phyloP scores from a whole-genome alignment of 2,329 filamentous ascomycete genomes.

The Cordyceps militaris region DNA sequence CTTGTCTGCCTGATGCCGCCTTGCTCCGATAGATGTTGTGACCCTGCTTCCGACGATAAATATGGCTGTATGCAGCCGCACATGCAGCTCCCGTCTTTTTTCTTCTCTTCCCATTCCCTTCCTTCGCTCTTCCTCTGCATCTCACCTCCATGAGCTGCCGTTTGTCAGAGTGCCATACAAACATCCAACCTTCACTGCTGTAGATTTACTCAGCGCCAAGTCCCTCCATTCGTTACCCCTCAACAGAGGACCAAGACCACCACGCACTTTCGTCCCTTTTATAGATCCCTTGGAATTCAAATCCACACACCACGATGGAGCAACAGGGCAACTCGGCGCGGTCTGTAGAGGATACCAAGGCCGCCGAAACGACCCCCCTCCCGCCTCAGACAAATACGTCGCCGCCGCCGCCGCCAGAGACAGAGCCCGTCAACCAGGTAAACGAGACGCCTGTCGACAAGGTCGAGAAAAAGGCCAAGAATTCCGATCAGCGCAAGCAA shows the following conservation, averaged over 20 bases:
- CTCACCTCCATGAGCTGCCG: not conserved
- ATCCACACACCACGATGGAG: not conserved
- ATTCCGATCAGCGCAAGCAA: not conserved
- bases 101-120: not conserved
- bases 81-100: not conserved
- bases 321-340: conserved; percentile 2
- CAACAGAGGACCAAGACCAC: not conserved
- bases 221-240: not conserved
- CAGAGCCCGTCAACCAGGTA: not conserved
- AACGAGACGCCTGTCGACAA: not conserved
- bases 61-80: conserved; percentile 5
- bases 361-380: not conserved
- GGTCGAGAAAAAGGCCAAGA: conserved; percentile 1
- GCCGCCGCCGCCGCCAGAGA: not conserved
- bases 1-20: conserved; percentile 12
- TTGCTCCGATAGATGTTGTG: conserved; percentile 5
- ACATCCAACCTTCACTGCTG: not conserved
- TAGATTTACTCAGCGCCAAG: not conserved
- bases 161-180: not conserved
- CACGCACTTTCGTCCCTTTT: not conserved
- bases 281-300: not conserved
- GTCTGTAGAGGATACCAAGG: not conserved
- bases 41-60: conserved; percentile 5
- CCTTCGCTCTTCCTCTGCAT: not conserved
- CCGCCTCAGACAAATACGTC: not conserved